Evolutionary conservation across 495 filamentous ascomycete species (phyloP).

Genomic region (Penicillium lagena): DNA sequence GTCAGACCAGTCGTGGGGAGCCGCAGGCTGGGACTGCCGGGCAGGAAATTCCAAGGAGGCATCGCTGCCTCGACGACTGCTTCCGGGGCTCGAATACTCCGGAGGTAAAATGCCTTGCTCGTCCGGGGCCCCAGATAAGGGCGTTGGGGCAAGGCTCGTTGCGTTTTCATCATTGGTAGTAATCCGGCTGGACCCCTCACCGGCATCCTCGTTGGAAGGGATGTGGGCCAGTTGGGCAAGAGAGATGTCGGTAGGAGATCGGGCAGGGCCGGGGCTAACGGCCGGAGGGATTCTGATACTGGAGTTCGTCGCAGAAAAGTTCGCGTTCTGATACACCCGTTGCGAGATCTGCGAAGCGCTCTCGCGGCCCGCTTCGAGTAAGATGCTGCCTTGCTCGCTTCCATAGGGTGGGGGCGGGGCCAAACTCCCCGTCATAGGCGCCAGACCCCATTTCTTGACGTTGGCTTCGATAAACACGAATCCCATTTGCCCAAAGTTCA

Average conservation of each 20-base stretch:
- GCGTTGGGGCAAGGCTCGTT: background rate
- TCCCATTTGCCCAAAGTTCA: slow-evolving; percentile 95
- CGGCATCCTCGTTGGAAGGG: slow-evolving; percentile 64
- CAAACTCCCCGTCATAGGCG: slow-evolving; percentile 90
- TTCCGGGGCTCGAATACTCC: slow-evolving; percentile 67
- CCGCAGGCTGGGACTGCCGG: slow-evolving; percentile 23
- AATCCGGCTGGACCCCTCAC: slow-evolving; percentile 66
- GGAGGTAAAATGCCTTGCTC: slow-evolving; percentile 46
- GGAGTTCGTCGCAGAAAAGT: slow-evolving; percentile 39
- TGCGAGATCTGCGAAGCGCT: slow-evolving; percentile 50
- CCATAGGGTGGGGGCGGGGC: slow-evolving; percentile 96
- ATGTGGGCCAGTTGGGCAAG: slow-evolving; percentile 71
- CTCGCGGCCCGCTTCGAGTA: slow-evolving; percentile 81
- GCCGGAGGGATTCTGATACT: slow-evolving; percentile 61
- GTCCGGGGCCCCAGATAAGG: slow-evolving; percentile 2
- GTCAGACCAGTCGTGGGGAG: slow-evolving; percentile 19
- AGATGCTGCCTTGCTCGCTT: slow-evolving; percentile 89
- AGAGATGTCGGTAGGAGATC: slow-evolving; percentile 95
- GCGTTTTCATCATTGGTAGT: slow-evolving; percentile 20
- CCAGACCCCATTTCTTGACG: slow-evolving; percentile 98
- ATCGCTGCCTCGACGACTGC: slow-evolving; percentile 49
- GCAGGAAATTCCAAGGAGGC: slow-evolving; percentile 24
- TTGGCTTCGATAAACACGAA: slow-evolving; percentile 99
- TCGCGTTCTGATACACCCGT: slow-evolving; percentile 43
- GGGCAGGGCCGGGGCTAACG: slow-evolving; percentile 80